Conservation (phyloP, 169 alveolate species). For the Cryptosporidium sp. region DNA sequence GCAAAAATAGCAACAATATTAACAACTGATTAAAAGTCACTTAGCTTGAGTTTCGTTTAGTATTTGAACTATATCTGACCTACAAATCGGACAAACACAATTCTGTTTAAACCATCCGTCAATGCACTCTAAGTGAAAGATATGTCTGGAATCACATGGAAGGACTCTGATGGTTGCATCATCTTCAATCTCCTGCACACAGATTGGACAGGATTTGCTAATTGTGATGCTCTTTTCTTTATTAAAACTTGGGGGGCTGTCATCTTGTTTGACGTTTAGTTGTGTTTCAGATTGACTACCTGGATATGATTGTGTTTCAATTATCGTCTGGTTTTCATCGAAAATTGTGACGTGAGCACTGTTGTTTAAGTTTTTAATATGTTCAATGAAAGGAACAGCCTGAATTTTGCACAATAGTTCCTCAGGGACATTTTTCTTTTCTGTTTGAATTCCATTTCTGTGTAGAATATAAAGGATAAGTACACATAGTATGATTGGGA, state of each 20-base stretch:
- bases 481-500: constrained; percentile 51
- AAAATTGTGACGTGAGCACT: constrained; percentile 46
- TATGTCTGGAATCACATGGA: constrained; percentile 65
- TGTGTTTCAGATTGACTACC: not conserved
- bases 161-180: constrained; percentile 45
- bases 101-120: constrained; percentile 74
- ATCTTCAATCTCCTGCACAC: constrained; percentile 73
- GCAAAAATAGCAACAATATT: too few species aligned
- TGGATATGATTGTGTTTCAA: constrained; percentile 4
- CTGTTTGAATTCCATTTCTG: constrained; percentile 61
- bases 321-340: constrained; percentile 25
- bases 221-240: constrained; percentile 51
- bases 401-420: constrained; percentile 52
- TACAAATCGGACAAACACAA: constrained; percentile 73
- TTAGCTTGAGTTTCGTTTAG: constrained; percentile 19
- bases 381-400: constrained; percentile 53
- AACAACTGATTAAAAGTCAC: not conserved
- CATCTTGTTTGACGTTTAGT: not conserved
- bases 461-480: constrained; percentile 34
- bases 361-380: constrained; percentile 25
- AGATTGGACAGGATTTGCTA: constrained; percentile 57
- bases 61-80: constrained; percentile 54
- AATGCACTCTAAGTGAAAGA: constrained; percentile 61
- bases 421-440: constrained; percentile 47
- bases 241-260: not conserved